Conservation (phyloP, 805 yeast genomes). For the Tetrapisispora phaffii region DNA sequence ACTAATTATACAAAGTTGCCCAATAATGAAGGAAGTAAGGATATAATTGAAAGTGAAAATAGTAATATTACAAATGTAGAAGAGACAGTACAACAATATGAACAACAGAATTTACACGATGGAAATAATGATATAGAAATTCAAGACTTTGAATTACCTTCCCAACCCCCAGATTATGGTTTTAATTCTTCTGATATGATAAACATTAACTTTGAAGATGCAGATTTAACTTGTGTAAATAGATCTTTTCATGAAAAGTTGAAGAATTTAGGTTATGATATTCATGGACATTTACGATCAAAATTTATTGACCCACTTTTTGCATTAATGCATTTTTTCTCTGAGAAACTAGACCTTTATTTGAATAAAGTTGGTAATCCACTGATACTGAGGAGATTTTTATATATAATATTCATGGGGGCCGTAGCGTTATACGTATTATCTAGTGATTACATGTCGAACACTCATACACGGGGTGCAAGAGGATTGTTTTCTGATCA, state of each 20-base stretch:
- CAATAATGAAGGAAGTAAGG: neutral
- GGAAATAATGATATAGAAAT: neutral
- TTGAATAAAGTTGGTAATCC: slow-evolving; percentile 73
- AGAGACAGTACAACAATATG: neutral
- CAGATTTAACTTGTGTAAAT: neutral
- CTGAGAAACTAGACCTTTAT: slow-evolving; percentile 40
- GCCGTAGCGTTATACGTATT: slow-evolving; percentile 44
- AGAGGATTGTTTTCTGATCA: slow-evolving; percentile 56
- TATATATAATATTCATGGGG: slow-evolving; percentile 56
- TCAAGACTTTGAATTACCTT: neutral
- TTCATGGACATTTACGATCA: slow-evolving; percentile 4
- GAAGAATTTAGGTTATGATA: neutral
- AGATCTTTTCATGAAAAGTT: neutral
- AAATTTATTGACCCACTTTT: slow-evolving; percentile 30
- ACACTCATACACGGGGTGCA: slow-evolving; percentile 28
- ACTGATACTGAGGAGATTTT: slow-evolving; percentile 59
- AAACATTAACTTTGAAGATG: neutral
- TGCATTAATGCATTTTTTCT: slow-evolving; percentile 7
- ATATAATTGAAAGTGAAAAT: neutral
- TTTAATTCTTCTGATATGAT: neutral
- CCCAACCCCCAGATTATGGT: slow-evolving; percentile 4
- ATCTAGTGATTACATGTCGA: slow-evolving; percentile 41
- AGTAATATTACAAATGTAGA: neutral
- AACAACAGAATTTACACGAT: neutral
- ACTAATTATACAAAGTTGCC: neutral